These are phyloP conservation scores for Rhodomyrtus tomentosa DNA, from an alignment of 345 rosid species.

Conservation along the genomic window DNA sequence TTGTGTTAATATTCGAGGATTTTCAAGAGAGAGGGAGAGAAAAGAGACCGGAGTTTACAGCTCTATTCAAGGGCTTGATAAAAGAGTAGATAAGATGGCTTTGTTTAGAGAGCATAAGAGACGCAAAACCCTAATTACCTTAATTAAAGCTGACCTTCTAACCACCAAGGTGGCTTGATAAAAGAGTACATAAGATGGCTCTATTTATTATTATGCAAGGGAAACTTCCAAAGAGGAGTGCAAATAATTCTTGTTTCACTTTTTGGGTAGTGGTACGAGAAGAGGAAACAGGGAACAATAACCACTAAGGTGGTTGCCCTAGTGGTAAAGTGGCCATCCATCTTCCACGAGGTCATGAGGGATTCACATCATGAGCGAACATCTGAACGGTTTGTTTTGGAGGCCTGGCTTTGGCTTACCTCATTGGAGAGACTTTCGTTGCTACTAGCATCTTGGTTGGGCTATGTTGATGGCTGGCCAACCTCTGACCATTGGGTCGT, in stretches of 20 bases:
- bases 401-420: background rate
- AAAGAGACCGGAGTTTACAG: background rate
- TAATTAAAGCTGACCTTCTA: background rate
- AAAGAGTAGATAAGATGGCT: background rate
- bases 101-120: background rate
- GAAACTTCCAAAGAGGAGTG: background rate
- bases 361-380: background rate
- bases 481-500: background rate
- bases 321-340: background rate
- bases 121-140: background rate
- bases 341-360: background rate
- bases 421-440: background rate
- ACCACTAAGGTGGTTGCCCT: background rate
- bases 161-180: background rate
- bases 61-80: background rate
- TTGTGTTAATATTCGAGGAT: background rate
- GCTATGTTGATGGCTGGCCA: background rate
- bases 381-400: background rate
- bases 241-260: background rate
- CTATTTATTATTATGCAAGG: background rate
- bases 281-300: background rate
- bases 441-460: background rate
- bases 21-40: background rate
- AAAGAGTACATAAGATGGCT: background rate
- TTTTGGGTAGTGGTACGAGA: background rate